A percentile compares a stretch with the other conserved stretches of the same genome.
These are phyloP conservation scores for Lachnellula suecica DNA, from an alignment of 2,329 filamentous ascomycete species.

Conservation along the genomic window DNA sequence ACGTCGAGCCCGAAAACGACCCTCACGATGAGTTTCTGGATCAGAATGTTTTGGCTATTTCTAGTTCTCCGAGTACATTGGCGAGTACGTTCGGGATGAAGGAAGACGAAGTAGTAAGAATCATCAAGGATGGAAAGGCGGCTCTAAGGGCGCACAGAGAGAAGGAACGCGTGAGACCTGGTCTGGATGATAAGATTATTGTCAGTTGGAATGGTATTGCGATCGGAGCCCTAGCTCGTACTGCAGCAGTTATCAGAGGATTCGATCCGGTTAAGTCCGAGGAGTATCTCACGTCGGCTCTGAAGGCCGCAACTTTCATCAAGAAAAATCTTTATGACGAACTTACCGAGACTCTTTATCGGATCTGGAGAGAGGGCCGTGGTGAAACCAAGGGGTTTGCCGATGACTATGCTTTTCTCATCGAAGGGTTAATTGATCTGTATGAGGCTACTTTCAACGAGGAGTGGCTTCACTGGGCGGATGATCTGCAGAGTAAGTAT, in stretches of 20 bases:
- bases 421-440: constrained; percentile 78
- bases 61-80: constrained; percentile 65
- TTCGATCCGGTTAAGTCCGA: constrained; percentile 57
- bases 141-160: constrained; percentile 73
- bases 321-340: constrained; percentile 70
- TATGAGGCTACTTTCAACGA: constrained; percentile 82
- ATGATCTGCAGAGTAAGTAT: constrained; percentile 68
- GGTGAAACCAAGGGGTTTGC: constrained; percentile 74
- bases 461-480: constrained; percentile 75
- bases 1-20: constrained; percentile 79
- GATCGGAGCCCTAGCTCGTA: constrained; percentile 77
- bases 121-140: constrained; percentile 64
- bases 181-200: constrained; percentile 85
- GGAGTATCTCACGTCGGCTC: constrained; percentile 65
- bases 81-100: constrained; percentile 73
- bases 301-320: constrained; percentile 70
- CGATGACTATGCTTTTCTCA: constrained; percentile 91
- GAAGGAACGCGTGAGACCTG: constrained; percentile 71
- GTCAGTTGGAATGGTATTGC: constrained; percentile 87
- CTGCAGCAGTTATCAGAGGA: constrained; percentile 64
- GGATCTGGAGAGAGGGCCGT: constrained; percentile 69
- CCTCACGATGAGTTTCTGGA: constrained; percentile 92
- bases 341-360: constrained; percentile 61
- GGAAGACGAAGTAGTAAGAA: constrained; percentile 64
- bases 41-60: constrained; percentile 82